These are phyloP conservation scores for Calocybe gangraenosa DNA, from an alignment of 768 basidiomycete genomes.

Conservation along the genomic window DNA sequence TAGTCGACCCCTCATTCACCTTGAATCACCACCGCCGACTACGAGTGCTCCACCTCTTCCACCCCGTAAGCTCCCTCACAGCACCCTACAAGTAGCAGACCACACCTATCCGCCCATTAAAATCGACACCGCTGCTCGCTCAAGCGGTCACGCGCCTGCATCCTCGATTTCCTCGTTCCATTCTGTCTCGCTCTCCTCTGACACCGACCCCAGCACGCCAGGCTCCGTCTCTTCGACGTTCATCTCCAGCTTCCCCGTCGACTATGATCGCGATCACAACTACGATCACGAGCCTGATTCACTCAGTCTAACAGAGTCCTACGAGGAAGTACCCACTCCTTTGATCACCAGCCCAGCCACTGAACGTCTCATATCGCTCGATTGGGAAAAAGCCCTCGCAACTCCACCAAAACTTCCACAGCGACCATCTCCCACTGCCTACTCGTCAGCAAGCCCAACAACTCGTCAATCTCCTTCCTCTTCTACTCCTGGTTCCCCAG, in stretches of 20 bases:
- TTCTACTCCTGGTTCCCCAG: conserved; percentile 10
- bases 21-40: conserved; percentile 46
- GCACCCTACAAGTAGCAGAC: conserved; percentile 32
- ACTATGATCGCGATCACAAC: conserved; percentile 27
- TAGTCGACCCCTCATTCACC: conserved; percentile 48
- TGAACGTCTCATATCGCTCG: conserved; percentile 37
- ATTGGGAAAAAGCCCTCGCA: conserved; percentile 47
- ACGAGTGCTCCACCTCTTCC: conserved; percentile 54
- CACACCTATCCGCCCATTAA: conserved; percentile 51
- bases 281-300: conserved; percentile 40
- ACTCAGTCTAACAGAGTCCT: conserved; percentile 65
- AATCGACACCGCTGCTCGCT: conserved; percentile 30
- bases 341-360: conserved; percentile 51
- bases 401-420: conserved; percentile 46
- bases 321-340: conserved; percentile 60
- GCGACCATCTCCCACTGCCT: conserved; percentile 32
- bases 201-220: conserved; percentile 40
- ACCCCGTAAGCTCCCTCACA: conserved; percentile 55
- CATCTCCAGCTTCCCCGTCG: conserved; percentile 44
- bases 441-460: conserved; percentile 25
- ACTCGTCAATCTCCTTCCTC: conserved; percentile 11
- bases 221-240: conserved; percentile 37
- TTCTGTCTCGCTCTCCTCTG: conserved; percentile 76
- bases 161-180: conserved; percentile 83
- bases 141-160: conserved; percentile 48